Conservation (phyloP, 257 asterid species). For the Plectranthus barbatus region DNA sequence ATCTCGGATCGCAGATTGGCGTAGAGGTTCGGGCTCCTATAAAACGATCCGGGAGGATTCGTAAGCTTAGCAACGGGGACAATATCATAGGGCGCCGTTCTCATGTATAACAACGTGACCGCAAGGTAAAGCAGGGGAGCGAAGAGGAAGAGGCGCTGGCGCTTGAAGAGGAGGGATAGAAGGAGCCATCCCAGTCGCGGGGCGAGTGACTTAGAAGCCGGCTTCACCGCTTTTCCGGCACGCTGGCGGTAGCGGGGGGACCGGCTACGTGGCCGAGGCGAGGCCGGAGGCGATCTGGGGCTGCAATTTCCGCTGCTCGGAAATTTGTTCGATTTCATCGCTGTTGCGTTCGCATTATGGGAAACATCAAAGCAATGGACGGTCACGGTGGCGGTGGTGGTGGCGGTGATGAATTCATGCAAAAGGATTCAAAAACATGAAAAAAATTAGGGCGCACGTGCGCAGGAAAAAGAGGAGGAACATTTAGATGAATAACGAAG, state of each 20-base stretch:
- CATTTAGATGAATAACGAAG: neutral
- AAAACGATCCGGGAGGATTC: slow-evolving; percentile 67
- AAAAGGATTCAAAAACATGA: slow-evolving; percentile 11
- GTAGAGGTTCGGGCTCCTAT: slow-evolving; percentile 73
- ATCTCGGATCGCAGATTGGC: slow-evolving; percentile 57
- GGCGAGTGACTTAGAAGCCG: slow-evolving; percentile 38
- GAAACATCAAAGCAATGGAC: neutral
- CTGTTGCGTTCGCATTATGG: slow-evolving; percentile 41
- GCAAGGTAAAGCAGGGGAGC: slow-evolving; percentile 79
- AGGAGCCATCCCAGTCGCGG: slow-evolving; percentile 61
- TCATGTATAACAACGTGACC: slow-evolving; percentile 81
- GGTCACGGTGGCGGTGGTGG: neutral
- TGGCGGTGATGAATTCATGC: neutral
- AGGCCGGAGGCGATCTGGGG: slow-evolving; percentile 86
- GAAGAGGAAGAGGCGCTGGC: slow-evolving; percentile 78
- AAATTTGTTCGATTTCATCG: slow-evolving; percentile 84
- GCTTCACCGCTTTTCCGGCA: slow-evolving; percentile 28
- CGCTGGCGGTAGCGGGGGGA: slow-evolving; percentile 65
- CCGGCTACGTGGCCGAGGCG: slow-evolving; percentile 56
- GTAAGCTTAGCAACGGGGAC: slow-evolving; percentile 39
- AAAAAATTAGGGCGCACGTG: neutral
- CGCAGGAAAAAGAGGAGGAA: neutral
- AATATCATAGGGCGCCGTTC: slow-evolving; percentile 74
- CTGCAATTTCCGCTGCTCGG: slow-evolving; percentile 84
- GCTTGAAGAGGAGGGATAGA: slow-evolving; percentile 55